Conservation (phyloP, 495 filamentous ascomycete species). For the Penicillium robsamsonii region DNA sequence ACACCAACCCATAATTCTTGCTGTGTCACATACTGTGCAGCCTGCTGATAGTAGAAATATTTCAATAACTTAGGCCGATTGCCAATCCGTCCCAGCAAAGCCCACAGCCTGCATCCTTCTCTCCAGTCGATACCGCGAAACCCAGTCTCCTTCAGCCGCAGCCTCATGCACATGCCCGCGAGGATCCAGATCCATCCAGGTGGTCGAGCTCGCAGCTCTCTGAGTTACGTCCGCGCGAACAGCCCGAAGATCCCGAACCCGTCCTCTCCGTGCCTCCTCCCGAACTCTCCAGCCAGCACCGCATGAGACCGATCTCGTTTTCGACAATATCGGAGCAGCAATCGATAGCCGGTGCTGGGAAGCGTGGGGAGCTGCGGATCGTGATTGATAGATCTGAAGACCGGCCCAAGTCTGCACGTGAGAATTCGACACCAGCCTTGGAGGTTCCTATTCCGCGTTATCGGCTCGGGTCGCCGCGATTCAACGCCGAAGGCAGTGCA, state of each 20-base stretch:
- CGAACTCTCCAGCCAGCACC: slow-evolving; percentile 29
- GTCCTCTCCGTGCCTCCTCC: slow-evolving; percentile 28
- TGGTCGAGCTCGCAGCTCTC: slow-evolving; percentile 52
- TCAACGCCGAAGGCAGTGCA: slow-evolving; percentile 74
- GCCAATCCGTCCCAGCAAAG: slow-evolving; percentile 41
- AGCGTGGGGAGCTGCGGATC: slow-evolving; percentile 69
- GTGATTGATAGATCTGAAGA: slow-evolving; percentile 76
- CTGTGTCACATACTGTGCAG: slow-evolving; percentile 21
- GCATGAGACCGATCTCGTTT: slow-evolving; percentile 60
- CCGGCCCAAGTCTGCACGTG: slow-evolving; percentile 67
- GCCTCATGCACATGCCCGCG: slow-evolving; percentile 17
- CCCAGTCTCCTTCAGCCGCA: slow-evolving; percentile 35
- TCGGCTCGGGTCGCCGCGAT: slow-evolving; percentile 77
- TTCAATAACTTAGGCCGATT: slow-evolving; percentile 41
- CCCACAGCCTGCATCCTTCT: slow-evolving; percentile 31
- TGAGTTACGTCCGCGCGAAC: slow-evolving; percentile 41
- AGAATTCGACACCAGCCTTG: slow-evolving; percentile 52
- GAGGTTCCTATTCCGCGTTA: slow-evolving; percentile 86
- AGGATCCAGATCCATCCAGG: slow-evolving; percentile 37
- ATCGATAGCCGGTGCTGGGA: slow-evolving; percentile 31
- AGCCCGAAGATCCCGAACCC: slow-evolving; percentile 27
- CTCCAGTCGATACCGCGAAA: slow-evolving; percentile 34
- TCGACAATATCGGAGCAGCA: slow-evolving; percentile 58
- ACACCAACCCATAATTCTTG: slow-evolving; percentile 34
- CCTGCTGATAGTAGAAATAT: slow-evolving; percentile 25